Evolutionary conservation across 2,329 filamentous ascomycete genomes (phyloP).

Genomic region (Aspergillus pseudonomiae): DNA sequence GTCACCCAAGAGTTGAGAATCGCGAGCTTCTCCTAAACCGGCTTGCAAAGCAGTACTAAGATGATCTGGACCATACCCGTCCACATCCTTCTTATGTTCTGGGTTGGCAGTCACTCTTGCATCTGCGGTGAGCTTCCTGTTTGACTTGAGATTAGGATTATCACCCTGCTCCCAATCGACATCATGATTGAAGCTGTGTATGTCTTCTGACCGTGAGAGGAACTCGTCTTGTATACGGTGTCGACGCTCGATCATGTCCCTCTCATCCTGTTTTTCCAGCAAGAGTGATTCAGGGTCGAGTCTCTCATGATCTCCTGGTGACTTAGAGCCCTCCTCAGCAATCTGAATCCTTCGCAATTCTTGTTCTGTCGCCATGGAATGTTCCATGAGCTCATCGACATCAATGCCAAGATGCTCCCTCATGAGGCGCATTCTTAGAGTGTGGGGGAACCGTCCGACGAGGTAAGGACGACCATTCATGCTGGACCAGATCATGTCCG

Average conservation of each 20-base stretch:
- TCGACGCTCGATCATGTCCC: constrained; percentile 46
- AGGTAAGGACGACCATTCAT: constrained; percentile 90
- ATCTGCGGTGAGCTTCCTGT: constrained; percentile 60
- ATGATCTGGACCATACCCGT: constrained; percentile 75
- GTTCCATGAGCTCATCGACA: constrained; percentile 85
- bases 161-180: constrained; percentile 64
- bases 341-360: constrained; percentile 64
- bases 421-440: constrained; percentile 90
- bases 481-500: constrained; percentile 85
- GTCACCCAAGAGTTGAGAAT: constrained; percentile 68
- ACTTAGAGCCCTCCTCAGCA: constrained; percentile 47
- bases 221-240: constrained; percentile 59
- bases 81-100: constrained; percentile 73
- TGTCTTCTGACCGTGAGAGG: constrained; percentile 57
- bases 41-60: constrained; percentile 68
- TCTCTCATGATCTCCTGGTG: constrained; percentile 24
- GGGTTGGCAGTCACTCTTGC: constrained; percentile 62
- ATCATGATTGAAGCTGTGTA: constrained; percentile 76
- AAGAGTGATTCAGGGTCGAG: constrained; percentile 35
- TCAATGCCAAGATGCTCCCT: constrained; percentile 95
- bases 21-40: constrained; percentile 66
- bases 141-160: constrained; percentile 59
- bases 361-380: constrained; percentile 70
- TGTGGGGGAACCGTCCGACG: constrained; percentile 90
- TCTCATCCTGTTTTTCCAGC: constrained; percentile 43